phyloP scores from a whole-genome alignment of 2,329 filamentous ascomycete genomes.

The Pestalotiopsis fici region DNA sequence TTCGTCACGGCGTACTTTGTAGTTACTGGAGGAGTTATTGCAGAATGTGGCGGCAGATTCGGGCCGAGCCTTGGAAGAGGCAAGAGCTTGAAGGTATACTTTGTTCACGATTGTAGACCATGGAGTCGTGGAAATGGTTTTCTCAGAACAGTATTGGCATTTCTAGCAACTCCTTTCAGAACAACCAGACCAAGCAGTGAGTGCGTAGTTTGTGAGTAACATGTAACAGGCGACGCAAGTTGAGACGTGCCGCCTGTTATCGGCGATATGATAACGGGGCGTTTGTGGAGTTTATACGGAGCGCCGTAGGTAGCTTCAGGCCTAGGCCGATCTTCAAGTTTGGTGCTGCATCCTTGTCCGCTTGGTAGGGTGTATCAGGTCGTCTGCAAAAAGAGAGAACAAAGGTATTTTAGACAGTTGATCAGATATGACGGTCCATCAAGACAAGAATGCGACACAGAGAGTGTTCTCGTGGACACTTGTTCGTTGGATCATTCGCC shows the following conservation, averaged over 20 bases:
- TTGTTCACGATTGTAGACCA: background rate
- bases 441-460: background rate
- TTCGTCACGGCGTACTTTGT: background rate
- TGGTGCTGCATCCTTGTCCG: background rate
- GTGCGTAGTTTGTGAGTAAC: background rate
- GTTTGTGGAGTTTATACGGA: background rate
- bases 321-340: background rate
- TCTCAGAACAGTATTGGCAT: background rate
- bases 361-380: background rate
- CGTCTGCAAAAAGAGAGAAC: background rate
- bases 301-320: background rate
- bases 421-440: background rate
- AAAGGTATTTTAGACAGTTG: background rate
- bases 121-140: background rate
- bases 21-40: background rate
- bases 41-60: background rate
- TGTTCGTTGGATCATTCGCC: background rate
- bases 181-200: background rate
- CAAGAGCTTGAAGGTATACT: background rate
- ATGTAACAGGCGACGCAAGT: constrained; percentile 2
- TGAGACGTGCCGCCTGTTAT: constrained; percentile 3
- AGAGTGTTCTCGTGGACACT: background rate
- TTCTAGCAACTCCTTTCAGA: background rate
- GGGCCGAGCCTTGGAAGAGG: background rate
- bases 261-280: background rate